Conservation (phyloP, 1,284 basidiomycete species). For the Mycosarcoma maydis region DNA sequence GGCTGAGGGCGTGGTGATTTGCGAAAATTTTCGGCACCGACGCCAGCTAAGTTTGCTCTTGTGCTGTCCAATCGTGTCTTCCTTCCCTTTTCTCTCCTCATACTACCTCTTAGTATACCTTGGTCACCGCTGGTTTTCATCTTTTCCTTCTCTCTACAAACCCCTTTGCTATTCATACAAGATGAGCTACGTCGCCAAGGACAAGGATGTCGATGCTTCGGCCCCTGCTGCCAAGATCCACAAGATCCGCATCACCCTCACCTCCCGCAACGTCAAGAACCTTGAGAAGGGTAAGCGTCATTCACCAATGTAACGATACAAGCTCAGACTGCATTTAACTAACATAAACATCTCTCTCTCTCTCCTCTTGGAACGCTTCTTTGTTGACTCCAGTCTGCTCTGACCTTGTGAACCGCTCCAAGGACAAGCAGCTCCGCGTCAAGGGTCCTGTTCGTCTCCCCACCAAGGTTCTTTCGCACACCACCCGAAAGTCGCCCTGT, state of each 20-base stretch:
- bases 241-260: conserved; percentile 99
- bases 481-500: conserved; percentile 79
- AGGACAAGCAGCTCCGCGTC: conserved; percentile 99
- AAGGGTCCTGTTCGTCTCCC: conserved; percentile 99
- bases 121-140: conserved; percentile 70
- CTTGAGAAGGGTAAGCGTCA: conserved; percentile 92
- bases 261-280: conserved; percentile 96
- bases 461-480: conserved; percentile 98
- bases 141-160: conserved; percentile 69
- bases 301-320: too few species aligned
- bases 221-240: conserved; percentile 90
- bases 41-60: conserved; percentile 12
- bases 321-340: not conserved
- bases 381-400: conserved; percentile 76
- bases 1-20: not conserved
- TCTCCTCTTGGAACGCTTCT: not conserved
- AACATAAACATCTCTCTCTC: not conserved
- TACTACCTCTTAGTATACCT: conserved; percentile 49
- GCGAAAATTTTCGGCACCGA: conserved; percentile 17
- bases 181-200: conserved; percentile 99
- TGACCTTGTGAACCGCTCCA: conserved; percentile 97
- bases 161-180: conserved; percentile 68
- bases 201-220: conserved; percentile 80
- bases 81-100: conserved; percentile 25
- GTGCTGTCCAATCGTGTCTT: conserved; percentile 11